A percentile compares a stretch with the other conserved stretches of the same genome.
Conservation (phyloP, 164 flowering plant genomes). For the Cinnamomum chago region DNA sequence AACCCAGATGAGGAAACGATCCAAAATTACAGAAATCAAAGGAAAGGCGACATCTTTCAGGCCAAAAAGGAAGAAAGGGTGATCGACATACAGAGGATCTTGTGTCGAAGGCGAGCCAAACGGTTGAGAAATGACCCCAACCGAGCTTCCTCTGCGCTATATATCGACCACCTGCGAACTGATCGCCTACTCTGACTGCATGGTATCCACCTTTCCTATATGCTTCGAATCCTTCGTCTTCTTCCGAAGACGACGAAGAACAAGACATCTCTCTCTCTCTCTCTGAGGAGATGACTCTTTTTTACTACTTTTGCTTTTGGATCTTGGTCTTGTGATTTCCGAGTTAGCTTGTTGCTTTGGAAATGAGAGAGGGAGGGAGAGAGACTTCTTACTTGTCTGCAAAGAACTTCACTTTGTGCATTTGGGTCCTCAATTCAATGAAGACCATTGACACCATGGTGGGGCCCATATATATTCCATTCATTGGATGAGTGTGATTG, state of each 20-base stretch:
- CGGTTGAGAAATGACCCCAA: constrained; percentile 97
- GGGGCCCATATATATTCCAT: no score
- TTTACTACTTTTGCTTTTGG: no score
- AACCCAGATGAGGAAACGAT: neutral
- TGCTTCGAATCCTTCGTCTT: constrained; percentile 75
- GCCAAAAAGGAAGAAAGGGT: neutral
- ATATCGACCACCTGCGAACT: constrained; percentile 67
- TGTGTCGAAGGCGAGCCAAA: constrained; percentile 94
- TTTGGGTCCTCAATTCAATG: no score
- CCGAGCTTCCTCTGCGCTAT: constrained; percentile 94
- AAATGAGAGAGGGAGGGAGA: no score
- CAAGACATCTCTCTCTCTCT: constrained; percentile 49
- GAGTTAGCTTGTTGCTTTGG: no score
- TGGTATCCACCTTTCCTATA: constrained; percentile 97
- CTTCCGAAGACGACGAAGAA: constrained; percentile 70
- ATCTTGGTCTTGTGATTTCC: no score
- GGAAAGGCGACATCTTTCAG: neutral
- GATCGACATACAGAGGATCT: constrained; percentile 42
- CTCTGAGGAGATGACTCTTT: neutral
- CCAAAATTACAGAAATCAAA: neutral
- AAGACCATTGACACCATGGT: no score
- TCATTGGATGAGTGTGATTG: no score
- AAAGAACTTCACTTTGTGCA: no score
- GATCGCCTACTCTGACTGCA: constrained; percentile 83
- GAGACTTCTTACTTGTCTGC: no score